Evolutionary conservation across 106 monocot genomes (phyloP).

Genomic region (Allium sativum): DNA sequence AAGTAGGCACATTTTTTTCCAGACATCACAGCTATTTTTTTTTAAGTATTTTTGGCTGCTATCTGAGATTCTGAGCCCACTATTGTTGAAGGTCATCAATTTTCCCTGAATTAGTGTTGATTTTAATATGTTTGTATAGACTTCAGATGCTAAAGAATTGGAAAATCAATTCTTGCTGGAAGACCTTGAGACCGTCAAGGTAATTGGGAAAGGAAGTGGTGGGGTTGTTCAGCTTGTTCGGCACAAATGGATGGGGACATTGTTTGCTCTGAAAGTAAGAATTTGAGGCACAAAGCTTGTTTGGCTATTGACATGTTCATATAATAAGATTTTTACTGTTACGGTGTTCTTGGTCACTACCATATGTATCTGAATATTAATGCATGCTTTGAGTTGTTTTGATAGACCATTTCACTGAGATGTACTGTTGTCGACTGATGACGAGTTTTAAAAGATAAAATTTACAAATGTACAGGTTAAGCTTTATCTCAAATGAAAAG

Average conservation of each 20-base stretch:
- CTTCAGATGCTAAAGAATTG: constrained; percentile 40
- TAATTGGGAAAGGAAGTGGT: constrained; percentile 98
- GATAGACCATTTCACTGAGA: no score
- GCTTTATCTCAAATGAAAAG: no score
- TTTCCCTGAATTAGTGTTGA: background rate
- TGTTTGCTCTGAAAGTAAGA: constrained; percentile 82
- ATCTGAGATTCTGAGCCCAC: no score
- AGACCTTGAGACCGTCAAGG: constrained; percentile 83
- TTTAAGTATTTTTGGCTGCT: no score
- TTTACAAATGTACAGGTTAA: no score
- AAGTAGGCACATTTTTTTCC: no score
- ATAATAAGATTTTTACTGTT: background rate
- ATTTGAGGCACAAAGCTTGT: background rate
- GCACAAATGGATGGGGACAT: constrained; percentile 72
- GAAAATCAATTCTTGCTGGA: constrained; percentile 53
- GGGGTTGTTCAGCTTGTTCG: constrained; percentile 91
- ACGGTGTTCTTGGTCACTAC: no score
- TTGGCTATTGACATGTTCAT: no score
- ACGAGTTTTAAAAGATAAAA: no score
- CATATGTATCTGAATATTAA: background rate
- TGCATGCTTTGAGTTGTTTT: background rate
- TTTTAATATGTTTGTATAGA: constrained; percentile 7
- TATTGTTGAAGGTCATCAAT: no score
- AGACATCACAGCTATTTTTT: no score
- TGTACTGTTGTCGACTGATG: no score